Evolutionary conservation across 495 filamentous ascomycete species (phyloP).

Genomic region (Glonium stellatum): DNA sequence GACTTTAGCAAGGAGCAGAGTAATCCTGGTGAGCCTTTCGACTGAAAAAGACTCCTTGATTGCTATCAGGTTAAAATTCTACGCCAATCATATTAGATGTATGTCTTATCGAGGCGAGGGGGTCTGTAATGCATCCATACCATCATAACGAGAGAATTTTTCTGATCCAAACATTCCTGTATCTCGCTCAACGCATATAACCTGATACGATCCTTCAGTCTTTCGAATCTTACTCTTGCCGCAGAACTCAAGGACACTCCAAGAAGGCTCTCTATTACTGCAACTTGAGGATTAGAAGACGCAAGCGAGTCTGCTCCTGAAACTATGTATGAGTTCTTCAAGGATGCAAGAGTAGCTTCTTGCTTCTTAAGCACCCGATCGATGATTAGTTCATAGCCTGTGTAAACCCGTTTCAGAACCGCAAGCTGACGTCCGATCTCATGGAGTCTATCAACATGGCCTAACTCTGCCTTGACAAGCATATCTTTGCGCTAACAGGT

Average conservation of each 20-base stretch:
- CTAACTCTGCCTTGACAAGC: conserved; percentile 51
- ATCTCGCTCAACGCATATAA: conserved; percentile 77
- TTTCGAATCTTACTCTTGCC: conserved; percentile 66
- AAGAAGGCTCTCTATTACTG: conserved; percentile 36
- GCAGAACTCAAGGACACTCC: conserved; percentile 56
- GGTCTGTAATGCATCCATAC: conserved; percentile 32
- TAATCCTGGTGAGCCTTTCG: conserved; percentile 69
- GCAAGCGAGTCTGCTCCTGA: conserved; percentile 22
- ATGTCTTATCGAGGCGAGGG: background rate
- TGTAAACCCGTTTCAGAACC: conserved; percentile 66
- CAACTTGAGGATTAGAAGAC: conserved; percentile 35
- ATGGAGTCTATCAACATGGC: conserved; percentile 64
- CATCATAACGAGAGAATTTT: conserved; percentile 67
- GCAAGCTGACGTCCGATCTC: conserved; percentile 60
- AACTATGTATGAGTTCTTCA: conserved; percentile 38
- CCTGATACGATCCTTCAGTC: conserved; percentile 67
- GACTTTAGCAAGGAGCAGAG: conserved; percentile 74
- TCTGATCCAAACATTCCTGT: conserved; percentile 69
- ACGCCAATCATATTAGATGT: background rate
- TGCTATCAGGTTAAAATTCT: conserved; percentile 86
- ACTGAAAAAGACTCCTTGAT: conserved; percentile 76
- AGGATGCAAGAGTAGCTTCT: conserved; percentile 31
- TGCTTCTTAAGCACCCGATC: conserved; percentile 56
- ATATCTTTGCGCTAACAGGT: conserved; percentile 47
- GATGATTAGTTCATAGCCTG: conserved; percentile 73